Percentiles rank a stretch among this genome's conserved stretches.
These are phyloP conservation scores for Neurospora cerealis DNA, from an alignment of 495 filamentous ascomycete species.

Conservation along the genomic window DNA sequence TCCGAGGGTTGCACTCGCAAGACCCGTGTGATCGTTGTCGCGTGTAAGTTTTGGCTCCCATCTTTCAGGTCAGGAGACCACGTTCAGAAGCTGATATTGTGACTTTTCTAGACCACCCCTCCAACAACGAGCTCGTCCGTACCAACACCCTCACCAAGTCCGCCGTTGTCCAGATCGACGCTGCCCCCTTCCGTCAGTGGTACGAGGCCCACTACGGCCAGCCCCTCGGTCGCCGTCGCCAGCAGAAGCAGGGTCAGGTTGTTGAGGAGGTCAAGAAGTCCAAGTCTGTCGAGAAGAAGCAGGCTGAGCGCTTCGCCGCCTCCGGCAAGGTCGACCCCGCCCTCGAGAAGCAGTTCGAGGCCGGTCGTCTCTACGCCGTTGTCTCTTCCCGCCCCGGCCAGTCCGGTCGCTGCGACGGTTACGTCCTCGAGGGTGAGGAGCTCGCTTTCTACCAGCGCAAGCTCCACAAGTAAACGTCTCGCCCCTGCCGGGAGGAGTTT, in stretches of 20 bases:
- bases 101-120: conserved; percentile 60
- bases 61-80: neutral
- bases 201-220: conserved; percentile 99
- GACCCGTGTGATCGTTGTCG: conserved; percentile 94
- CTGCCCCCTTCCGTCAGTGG: conserved; percentile 98
- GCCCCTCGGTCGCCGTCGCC: conserved; percentile 76
- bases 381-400: conserved; percentile 88
- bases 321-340: conserved; percentile 85
- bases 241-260: conserved; percentile 57
- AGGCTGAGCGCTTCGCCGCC: conserved; percentile 69
- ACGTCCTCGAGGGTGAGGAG: conserved; percentile 98
- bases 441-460: conserved; percentile 98
- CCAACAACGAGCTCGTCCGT: conserved; percentile 99
- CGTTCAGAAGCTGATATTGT: conserved; percentile 2
- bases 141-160: conserved; percentile 99
- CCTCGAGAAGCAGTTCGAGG: conserved; percentile 97
- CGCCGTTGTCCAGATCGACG: conserved; percentile 96
- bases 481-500: neutral
- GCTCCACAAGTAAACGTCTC: conserved; percentile 73
- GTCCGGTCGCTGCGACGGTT: conserved; percentile 91
- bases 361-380: conserved; percentile 89
- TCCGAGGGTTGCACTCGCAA: conserved; percentile 96
- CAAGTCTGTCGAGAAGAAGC: conserved; percentile 90
- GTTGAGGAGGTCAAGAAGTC: conserved; percentile 75
- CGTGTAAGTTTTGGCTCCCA: conserved; percentile 35